phyloP scores from a whole-genome alignment of 441 rosid genomes.

The Erysimum cheiri region DNA sequence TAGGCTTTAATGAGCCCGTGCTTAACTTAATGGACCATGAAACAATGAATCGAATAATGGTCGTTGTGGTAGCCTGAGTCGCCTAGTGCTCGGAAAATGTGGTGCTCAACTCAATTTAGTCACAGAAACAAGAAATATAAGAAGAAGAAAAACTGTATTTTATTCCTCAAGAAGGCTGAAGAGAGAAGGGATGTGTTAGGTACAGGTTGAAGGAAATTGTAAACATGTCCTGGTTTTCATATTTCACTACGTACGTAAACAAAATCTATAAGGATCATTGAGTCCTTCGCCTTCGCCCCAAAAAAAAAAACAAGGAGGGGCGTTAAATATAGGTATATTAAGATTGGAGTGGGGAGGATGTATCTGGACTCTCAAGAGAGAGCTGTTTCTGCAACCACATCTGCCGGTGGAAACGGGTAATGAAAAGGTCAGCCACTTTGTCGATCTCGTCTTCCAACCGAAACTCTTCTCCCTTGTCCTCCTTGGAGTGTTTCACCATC shows the following conservation, averaged over 20 bases:
- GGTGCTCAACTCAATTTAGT: conserved; percentile 9
- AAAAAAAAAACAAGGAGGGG: conserved; percentile 14
- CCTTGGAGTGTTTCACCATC: conserved; percentile 67
- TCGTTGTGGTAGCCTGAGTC: conserved; percentile 1
- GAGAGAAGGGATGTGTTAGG: conserved; percentile 7
- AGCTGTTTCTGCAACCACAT: conserved; percentile 83
- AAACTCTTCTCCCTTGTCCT: conserved; percentile 70
- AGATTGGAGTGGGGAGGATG: conserved; percentile 8
- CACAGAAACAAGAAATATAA: too few relatives aligned
- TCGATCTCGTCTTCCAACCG: conserved; percentile 86
- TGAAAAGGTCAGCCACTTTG: conserved; percentile 84
- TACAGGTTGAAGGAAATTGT: not conserved
- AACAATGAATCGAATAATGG: not conserved
- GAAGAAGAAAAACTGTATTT: not conserved
- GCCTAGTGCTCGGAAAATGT: not conserved
- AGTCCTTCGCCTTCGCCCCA: conserved; percentile 4
- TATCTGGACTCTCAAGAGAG: conserved; percentile 57
- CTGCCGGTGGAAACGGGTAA: conserved; percentile 74
- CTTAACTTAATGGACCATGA: not conserved
- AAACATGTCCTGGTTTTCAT: conserved; percentile 18
- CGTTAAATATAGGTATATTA: not conserved
- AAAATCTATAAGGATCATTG: conserved; percentile 28
- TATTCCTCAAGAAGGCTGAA: conserved; percentile 3
- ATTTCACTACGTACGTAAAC: conserved; percentile 5
- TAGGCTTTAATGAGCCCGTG: not conserved